Percentiles rank a stretch among this genome's conserved stretches.
phyloP scores from a whole-genome alignment of 352 stramenopile genomes.

The Pythium angustatum region DNA sequence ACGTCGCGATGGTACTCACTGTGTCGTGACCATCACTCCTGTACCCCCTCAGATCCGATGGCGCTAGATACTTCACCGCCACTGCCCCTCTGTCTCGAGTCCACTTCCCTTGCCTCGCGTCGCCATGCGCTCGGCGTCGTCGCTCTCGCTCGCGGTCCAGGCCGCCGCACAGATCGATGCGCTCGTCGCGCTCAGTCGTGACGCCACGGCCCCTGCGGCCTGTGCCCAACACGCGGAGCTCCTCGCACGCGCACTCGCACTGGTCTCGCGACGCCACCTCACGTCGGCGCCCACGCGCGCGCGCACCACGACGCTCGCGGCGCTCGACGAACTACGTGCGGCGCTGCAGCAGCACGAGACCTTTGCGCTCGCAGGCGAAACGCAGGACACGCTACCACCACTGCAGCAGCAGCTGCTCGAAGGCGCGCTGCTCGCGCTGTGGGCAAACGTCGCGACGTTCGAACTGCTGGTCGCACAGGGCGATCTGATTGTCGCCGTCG shows the following conservation, averaged over 20 bases:
- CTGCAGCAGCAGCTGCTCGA: conserved; percentile 39
- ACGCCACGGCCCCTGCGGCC: conserved; percentile 7
- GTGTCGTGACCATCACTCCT: conserved; percentile 1
- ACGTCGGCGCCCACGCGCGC: conserved; percentile 24
- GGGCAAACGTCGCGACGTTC: conserved; percentile 62
- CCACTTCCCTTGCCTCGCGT: neutral
- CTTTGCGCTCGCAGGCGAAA: conserved; percentile 11
- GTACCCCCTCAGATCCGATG: neutral
- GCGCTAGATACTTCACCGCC: no score
- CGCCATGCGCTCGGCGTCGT: conserved; percentile 27
- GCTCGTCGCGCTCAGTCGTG: conserved; percentile 30
- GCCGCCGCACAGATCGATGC: conserved; percentile 26
- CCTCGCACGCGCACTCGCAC: conserved; percentile 30
- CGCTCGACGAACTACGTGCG: conserved; percentile 44
- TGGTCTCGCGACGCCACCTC: conserved; percentile 23
- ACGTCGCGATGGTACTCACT: neutral
- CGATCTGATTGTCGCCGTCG: conserved; percentile 60
- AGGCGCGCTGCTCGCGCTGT: conserved; percentile 46
- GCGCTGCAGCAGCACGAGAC: conserved; percentile 25
- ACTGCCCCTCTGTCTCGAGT: neutral
- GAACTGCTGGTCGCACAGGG: conserved; percentile 57
- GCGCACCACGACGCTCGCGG: conserved; percentile 21
- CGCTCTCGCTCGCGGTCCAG: conserved; percentile 16
- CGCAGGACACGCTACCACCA: conserved; percentile 26
- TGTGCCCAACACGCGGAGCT: conserved; percentile 27